These are phyloP conservation scores for Lachnum nothofagi DNA, from an alignment of 2,329 filamentous ascomycete genomes.

Conservation along the genomic window DNA sequence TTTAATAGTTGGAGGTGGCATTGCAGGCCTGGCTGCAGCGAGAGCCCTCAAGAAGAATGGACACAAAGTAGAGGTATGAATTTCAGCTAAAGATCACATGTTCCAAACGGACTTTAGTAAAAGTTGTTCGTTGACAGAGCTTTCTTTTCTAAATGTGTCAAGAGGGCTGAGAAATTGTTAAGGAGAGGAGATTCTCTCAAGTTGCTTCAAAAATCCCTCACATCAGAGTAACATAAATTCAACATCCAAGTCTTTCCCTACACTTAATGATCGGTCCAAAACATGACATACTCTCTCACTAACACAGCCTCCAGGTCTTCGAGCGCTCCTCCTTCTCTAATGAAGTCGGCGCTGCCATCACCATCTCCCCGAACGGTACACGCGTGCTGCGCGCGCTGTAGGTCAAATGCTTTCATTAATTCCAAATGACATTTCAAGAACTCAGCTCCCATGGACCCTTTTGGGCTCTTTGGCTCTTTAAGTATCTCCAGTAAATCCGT, in stretches of 20 bases:
- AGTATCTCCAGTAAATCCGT: neutral
- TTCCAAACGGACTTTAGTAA: too few species aligned
- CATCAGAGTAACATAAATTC: too few species aligned
- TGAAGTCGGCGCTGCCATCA: constrained; percentile 38
- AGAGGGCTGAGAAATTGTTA: too few species aligned
- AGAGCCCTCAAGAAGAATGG: neutral
- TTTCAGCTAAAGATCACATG: neutral
- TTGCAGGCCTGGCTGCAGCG: neutral
- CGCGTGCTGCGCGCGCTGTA: constrained; percentile 36
- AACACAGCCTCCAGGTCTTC: constrained; percentile 26
- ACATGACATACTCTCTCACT: neutral
- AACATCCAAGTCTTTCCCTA: neutral
- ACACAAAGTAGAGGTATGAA: neutral
- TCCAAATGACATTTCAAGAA: too few species aligned
- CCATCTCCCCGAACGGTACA: constrained; percentile 36
- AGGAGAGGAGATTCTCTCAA: too few species aligned
- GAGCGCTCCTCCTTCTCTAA: constrained; percentile 36
- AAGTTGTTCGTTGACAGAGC: too few species aligned
- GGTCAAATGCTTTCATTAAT: constrained; percentile 32
- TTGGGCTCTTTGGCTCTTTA: too few species aligned
- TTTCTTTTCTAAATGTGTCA: too few species aligned
- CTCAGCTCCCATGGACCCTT: too few species aligned
- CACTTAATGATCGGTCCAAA: neutral
- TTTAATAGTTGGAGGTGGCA: neutral
- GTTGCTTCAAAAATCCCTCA: too few species aligned